Base-by-base conservation (phyloP, 225 moss, liverwort and hornwort genomes). In the Sphagnum tenellum region DNA sequence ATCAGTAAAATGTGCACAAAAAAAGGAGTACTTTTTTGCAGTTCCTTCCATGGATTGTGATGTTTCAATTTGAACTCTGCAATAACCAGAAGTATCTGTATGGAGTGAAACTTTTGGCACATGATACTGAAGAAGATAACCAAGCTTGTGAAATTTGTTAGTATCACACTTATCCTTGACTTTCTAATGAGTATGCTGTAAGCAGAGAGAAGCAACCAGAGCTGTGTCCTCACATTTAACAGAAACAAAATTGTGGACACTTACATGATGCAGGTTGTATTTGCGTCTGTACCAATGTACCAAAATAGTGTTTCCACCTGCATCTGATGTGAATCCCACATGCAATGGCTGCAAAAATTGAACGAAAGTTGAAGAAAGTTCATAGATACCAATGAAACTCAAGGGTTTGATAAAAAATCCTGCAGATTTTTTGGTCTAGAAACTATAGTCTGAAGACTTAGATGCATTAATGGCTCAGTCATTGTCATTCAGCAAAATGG, bases 271-370 rank as follows among this genome's bases (percentile, higher is more conserved):
- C 56, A 98, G 64, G 47, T 86, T 72, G 46, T 74, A 86, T 64
- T 85, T 81, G 57, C 81, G 72, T 9, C 69, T 76, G 64, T 84
- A 98, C 87, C 88, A 98, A n/a, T 87, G 77, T 0, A 98, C 74
- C 44, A 71, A 79, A 51, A 90, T 76, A 11, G 92, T 89, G 67
- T 82, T 98, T 2, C 96, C 96, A 3, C 96, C 96, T 45, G 44
- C 74, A 10, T 98, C 90, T 6, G 81, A 80, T 7, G 77, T 57
- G 66, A 89, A 89, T 3, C 77, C 96, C 47, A 82, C 82, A 48
- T 98, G 96, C 73, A 93, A 60, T 54, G 96, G 96, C 96, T 98
- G 74, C 56, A 60, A 73, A 5, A 52, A 52, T 6, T 52, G 52
- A 5, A 52, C 52, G 2, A 52, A 9, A 52, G 9, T 5, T 1